Evolutionary conservation across 495 filamentous ascomycete species (phyloP), one percentile per base, ranked within the genome.

Genomic region (Pyrenopolyporus hunteri): DNA sequence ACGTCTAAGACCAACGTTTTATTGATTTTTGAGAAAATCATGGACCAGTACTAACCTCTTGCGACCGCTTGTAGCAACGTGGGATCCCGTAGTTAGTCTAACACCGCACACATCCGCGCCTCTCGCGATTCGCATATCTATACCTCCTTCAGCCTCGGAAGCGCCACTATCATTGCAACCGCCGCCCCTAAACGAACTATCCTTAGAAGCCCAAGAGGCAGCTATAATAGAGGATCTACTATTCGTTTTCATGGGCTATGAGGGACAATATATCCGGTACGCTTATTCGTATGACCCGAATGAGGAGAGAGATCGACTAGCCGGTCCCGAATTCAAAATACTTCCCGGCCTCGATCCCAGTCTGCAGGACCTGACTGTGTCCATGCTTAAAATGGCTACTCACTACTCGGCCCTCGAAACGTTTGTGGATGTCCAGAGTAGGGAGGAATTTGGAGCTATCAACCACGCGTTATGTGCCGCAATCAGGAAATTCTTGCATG

Each of bases 171-270:
- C 82, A 0, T 78, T 95, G 22, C 85, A 90, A 39, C 92, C 93
- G 2, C 79, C 76, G 54, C 82, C 90, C 19, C 80, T 98, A 3
- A 80, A 85, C 50, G 82, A 89, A 44, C 74, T 97, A 56, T 83
- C 89, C 1, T 74, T 91, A 16, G 88, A 94, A 55, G 84, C 79
- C 6, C 94, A 98, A 70, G 94, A 98, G 74, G 82, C 83, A 8
- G 89, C 85, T 2, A 88, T 98, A 8, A 75, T 98, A 45, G 93
- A 97, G 62, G 94, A 98, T 66, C 75, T 98, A 16, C 72, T 97
- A 28, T 97, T 92, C 71, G 92, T 95, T 2, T 93, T 97, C 63
- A 97, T 98, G 93, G 94, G 94, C n/a, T 95, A 91, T 59, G 94
- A 98, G 75, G 94, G 94, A 22, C 92, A 96, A 72, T 97, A 97